Conservation (phyloP, 768 basidiomycete genomes). For the Termitomyces sp. region DNA sequence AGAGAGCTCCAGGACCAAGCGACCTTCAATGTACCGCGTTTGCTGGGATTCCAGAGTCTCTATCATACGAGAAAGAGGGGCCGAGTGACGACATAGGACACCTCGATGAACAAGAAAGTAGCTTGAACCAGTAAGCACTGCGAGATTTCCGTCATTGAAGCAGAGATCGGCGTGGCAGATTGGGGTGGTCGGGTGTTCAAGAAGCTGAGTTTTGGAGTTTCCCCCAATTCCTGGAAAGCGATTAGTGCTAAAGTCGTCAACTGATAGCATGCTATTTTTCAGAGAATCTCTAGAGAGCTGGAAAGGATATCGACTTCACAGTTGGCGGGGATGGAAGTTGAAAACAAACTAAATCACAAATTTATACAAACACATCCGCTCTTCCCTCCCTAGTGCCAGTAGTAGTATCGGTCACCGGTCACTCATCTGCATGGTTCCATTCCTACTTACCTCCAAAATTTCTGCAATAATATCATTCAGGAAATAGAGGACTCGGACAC, state of each 20-base stretch:
- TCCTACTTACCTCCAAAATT: too few relatives aligned
- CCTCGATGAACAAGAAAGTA: constrained; percentile 75
- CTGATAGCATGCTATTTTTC: constrained; percentile 14
- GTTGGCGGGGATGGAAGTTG: background rate
- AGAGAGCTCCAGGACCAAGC: constrained; percentile 51
- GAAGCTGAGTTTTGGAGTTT: constrained; percentile 8
- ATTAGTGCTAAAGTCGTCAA: constrained; percentile 49
- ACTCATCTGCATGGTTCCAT: too few relatives aligned
- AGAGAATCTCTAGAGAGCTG: background rate
- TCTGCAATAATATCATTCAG: too few relatives aligned
- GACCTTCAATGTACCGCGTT: constrained; percentile 49
- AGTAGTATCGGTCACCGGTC: too few relatives aligned
- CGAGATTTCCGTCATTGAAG: constrained; percentile 72
- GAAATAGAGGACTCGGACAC: too few relatives aligned
- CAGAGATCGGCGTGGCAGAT: constrained; percentile 52
- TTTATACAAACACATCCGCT: background rate
- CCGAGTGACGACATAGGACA: constrained; percentile 63
- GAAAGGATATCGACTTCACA: background rate
- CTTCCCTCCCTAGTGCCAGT: too few relatives aligned
- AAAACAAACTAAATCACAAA: background rate
- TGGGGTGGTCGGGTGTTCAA: constrained; percentile 20
- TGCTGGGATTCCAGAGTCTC: constrained; percentile 27
- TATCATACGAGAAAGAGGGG: constrained; percentile 42
- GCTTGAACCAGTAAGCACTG: constrained; percentile 50
- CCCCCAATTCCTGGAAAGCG: constrained; percentile 28